phyloP scores from a whole-genome alignment of 208 protist species.

The Leishmania tarentolae region DNA sequence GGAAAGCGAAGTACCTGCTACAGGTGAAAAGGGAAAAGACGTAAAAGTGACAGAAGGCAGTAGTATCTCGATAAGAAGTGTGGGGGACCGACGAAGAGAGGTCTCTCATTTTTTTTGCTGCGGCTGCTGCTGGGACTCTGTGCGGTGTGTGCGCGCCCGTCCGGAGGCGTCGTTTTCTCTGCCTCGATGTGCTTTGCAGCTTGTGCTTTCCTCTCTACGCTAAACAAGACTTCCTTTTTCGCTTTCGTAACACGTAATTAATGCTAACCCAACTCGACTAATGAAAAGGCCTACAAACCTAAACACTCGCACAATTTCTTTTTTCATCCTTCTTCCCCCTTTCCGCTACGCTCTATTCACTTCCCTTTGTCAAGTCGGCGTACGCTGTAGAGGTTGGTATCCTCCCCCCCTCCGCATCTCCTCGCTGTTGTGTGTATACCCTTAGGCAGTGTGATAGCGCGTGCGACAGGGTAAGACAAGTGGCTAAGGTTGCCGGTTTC shows the following conservation, averaged over 20 bases:
- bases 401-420: not conserved
- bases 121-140: not conserved
- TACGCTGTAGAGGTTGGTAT: not conserved
- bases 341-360: too few species aligned
- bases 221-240: not conserved
- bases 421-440: not conserved
- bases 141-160: slow-evolving; percentile 14
- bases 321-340: not conserved
- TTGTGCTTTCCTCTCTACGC: too few species aligned
- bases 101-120: not conserved
- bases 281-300: not conserved
- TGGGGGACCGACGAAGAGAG: too few species aligned
- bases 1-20: not conserved
- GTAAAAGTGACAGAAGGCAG: not conserved
- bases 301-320: not conserved
- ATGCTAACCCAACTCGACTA: not conserved
- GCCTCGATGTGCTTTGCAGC: not conserved
- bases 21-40: not conserved
- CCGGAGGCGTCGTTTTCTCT: slow-evolving; percentile 8
- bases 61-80: not conserved
- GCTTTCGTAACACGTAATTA: not conserved
- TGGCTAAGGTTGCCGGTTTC: too few species aligned
- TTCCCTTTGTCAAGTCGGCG: not conserved
- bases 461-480: not conserved
- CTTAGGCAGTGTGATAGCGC: not conserved